Evolutionary conservation across 1,284 basidiomycete species (phyloP).

Genomic region (Sporisorium iseilematis-ciliati): DNA sequence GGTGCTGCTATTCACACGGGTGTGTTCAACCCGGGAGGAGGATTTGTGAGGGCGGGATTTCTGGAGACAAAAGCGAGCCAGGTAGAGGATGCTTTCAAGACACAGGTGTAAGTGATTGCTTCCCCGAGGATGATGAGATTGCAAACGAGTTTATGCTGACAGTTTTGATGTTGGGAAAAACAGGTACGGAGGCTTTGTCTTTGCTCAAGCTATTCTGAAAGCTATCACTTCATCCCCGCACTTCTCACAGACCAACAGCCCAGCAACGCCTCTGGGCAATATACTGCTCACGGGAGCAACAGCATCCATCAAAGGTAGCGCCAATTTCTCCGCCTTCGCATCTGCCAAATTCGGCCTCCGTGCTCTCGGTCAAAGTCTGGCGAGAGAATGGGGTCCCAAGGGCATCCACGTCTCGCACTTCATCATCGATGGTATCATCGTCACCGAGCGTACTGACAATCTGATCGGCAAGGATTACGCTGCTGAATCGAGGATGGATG

Average conservation of each 20-base stretch:
- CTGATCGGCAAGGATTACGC: conserved; percentile 33
- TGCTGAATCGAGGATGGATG: conserved; percentile 43
- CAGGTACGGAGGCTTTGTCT: conserved; percentile 41
- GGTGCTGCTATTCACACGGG: conserved; percentile 43
- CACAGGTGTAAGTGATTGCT: conserved; percentile 33
- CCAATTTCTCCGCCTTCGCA: conserved; percentile 48
- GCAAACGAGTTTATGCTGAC: not conserved
- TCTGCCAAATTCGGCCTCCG: conserved; percentile 50
- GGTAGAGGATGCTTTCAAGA: conserved; percentile 43
- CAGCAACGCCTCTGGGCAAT: conserved; percentile 27
- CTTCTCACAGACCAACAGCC: conserved; percentile 6
- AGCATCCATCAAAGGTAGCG: conserved; percentile 50
- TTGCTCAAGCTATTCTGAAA: conserved; percentile 42
- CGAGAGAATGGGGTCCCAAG: conserved; percentile 49
- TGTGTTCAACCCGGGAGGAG: conserved; percentile 49
- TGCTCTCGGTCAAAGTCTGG: conserved; percentile 48
- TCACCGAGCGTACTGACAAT: conserved; percentile 39
- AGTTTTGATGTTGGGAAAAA: not conserved
- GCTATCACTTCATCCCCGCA: conserved; percentile 38
- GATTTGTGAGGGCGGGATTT: conserved; percentile 33
- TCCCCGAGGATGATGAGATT: too few relatives aligned
- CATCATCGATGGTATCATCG: conserved; percentile 52
- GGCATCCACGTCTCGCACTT: conserved; percentile 54
- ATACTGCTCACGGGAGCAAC: conserved; percentile 50
- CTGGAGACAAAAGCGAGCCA: conserved; percentile 47